phyloP scores from a whole-genome alignment of 2,329 filamentous ascomycete genomes.

The Diplodia seriata region DNA sequence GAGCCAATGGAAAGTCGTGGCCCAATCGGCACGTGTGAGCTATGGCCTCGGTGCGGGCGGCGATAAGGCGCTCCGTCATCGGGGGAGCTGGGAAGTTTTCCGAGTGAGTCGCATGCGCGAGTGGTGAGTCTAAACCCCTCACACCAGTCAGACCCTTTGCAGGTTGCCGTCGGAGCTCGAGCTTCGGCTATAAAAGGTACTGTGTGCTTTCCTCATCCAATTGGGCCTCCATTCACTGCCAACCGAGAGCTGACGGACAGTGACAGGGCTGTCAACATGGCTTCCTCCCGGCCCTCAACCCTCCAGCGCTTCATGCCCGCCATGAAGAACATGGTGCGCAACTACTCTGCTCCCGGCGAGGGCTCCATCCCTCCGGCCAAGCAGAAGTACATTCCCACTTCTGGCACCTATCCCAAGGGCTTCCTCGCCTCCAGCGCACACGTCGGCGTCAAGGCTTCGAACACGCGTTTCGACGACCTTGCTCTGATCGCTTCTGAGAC shows the following conservation, averaged over 20 bases:
- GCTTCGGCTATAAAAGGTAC: slow-evolving; percentile 30
- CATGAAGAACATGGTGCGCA: slow-evolving; percentile 51
- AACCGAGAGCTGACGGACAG: slow-evolving; percentile 4
- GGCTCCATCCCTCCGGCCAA: slow-evolving; percentile 76
- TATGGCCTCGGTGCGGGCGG: background rate
- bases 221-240: slow-evolving; percentile 7
- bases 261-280: slow-evolving; percentile 30
- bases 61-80: slow-evolving; percentile 31
- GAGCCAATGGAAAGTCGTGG: slow-evolving; percentile 23
- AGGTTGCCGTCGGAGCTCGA: slow-evolving; percentile 16
- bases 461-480: slow-evolving; percentile 89
- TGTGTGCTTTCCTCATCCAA: background rate
- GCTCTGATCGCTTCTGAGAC: slow-evolving; percentile 85
- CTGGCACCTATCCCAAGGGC: slow-evolving; percentile 86
- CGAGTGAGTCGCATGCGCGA: slow-evolving; percentile 21
- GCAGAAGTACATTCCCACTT: slow-evolving; percentile 85
- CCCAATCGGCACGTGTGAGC: slow-evolving; percentile 25
- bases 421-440: slow-evolving; percentile 87
- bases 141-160: slow-evolving; percentile 2
- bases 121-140: slow-evolving; percentile 10
- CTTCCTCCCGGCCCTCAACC: slow-evolving; percentile 29
- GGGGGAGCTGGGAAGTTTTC: slow-evolving; percentile 27
- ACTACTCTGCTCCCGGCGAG: slow-evolving; percentile 66
- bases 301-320: slow-evolving; percentile 39
- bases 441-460: slow-evolving; percentile 91